Evolutionary conservation across 2,329 filamentous ascomycete species (phyloP), one percentile per base, ranked within the genome.

Genomic region (Colletotrichum somersetense): DNA sequence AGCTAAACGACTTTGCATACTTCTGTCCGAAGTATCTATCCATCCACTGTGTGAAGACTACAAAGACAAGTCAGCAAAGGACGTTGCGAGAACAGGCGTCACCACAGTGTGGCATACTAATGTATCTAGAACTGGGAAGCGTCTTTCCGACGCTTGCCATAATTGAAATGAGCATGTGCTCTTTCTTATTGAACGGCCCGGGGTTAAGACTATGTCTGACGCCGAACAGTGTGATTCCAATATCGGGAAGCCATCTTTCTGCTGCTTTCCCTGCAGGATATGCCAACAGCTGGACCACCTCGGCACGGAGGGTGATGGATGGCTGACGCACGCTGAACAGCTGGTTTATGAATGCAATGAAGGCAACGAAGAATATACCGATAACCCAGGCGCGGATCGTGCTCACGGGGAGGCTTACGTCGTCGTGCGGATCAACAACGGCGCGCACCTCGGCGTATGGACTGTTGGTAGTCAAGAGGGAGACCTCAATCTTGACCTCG

Each of bases 101-200:
- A 16, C 16, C 20, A 20, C 1, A 8, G 5, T 1, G n/a, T 5
- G 2, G 35, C 67, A 52, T 18, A 71, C 67, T 81, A 53, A 86
- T 84, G 63, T 82, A 80, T 73, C 77, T 82, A 2, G 85, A 83
- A 74, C 86, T 86, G 0, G 85, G 83, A 3, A 80, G 78, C 33
- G 80, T 80, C 53, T 81, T 84, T 0, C 83, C 81, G 0, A 86
- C 85, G 76, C 89, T 89, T 42, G 89, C 86, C 85, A 88, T 87
- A 71, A 87, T 85, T n/a, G 84, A 84, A 58, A 89, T 84, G 5
- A 89, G 77, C 75, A 87, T 83, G 74, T 89, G 86, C 74, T 89
- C 87, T 74, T 89, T 89, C 68, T 84, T 84, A 69, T 82, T 86
- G 76, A 89, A 89, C 0, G 82, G 82, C 0, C 86, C 85, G 0